phyloP scores from a whole-genome alignment of 2,329 filamentous ascomycete genomes.

The Sporothrix dimorphospora region DNA sequence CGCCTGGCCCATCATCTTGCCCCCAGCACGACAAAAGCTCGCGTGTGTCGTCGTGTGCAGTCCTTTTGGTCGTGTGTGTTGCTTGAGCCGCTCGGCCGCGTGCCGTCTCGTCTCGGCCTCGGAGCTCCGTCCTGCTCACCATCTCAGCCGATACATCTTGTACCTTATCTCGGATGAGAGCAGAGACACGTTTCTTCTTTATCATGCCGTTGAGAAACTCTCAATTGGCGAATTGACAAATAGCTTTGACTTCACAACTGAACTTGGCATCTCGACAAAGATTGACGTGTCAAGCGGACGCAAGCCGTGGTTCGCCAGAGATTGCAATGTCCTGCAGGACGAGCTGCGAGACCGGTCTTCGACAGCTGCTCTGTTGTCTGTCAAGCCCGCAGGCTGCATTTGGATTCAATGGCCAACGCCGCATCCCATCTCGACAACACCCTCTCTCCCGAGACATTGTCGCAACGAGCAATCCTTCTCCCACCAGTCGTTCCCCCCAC shows the following conservation, averaged over 20 bases:
- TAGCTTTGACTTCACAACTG: not conserved
- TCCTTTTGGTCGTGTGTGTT: not conserved
- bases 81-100: not conserved
- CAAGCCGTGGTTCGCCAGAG: slow-evolving; percentile 19
- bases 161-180: slow-evolving; percentile 1
- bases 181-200: not conserved
- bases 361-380: not conserved
- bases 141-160: not conserved
- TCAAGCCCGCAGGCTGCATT: not conserved
- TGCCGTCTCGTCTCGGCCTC: not conserved
- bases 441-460: not conserved
- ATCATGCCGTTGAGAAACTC: slow-evolving; percentile 1
- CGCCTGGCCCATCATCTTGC: not conserved
- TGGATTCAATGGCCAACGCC: not conserved
- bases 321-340: slow-evolving; percentile 8
- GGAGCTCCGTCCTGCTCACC: not conserved
- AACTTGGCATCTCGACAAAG: not conserved
- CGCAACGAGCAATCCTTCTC: not conserved
- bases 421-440: not conserved
- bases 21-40: not conserved
- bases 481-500: not conserved
- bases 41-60: not conserved
- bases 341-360: not conserved
- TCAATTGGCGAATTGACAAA: not conserved
- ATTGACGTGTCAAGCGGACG: not conserved